Base-by-base conservation (phyloP, 441 rosid genomes). In the Gossypium schwendimanii region DNA sequence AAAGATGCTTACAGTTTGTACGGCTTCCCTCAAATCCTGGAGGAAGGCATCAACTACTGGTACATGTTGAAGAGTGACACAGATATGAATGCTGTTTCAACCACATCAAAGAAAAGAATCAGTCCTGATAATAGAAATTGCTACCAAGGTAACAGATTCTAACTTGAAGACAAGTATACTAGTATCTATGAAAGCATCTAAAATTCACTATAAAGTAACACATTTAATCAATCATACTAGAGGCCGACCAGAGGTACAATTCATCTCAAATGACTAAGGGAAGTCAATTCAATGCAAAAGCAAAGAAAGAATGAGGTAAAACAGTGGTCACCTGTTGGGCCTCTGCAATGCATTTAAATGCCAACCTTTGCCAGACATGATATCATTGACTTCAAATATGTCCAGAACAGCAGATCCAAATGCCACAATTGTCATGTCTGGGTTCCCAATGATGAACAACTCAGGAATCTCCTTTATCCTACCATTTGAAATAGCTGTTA, bases 371-470 rank as follows among this genome's bases (percentile, higher is more conserved):
- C 87, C 82, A 45, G 95, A 79, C 91, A 96, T 82, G 77, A 85
- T 79, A 84, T 96, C 98, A 62, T 95, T 91, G 63, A 96, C 99
- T 83, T 96, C 98, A 73, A 91, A 96, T 75, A 93, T 90, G 81
- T 93, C 97, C 14, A 91, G 47, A 64, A 70, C 67, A 60, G 84
- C 71, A 14, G 98, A 90, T 70, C 98, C 97, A 81, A 95, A 80
- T 69, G 97, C 97, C 75, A 91, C 86, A 31, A 93, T 77, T 39
- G 99, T 93, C 99, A 93, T 90, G 75, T 86, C 97, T 54, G 98
- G 99, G 77, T 78, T 89, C 78, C 99, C 99, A 62, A 91, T 49
- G 65, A 95, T 75, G 74, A 86, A 93, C 65, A 93, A 82, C 80
- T 90, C 97, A 0, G 86, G 76, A 60, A 96, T 87, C 78, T 82